phyloP scores from a whole-genome alignment of 805 yeast species.

The Saccharomycopsis sp. region DNA sequence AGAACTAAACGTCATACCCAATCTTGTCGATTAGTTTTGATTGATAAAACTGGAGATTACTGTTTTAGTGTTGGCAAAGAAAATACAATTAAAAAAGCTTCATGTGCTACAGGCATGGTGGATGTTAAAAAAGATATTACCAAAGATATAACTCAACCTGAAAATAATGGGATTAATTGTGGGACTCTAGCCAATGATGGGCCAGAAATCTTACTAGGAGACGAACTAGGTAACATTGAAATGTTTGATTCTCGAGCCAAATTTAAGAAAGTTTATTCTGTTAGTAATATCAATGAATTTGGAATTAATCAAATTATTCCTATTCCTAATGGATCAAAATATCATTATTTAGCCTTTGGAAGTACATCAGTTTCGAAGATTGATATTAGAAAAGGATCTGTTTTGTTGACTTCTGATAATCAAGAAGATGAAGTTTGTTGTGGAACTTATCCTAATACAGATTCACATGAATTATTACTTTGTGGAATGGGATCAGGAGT shows the following conservation, averaged over 20 bases:
- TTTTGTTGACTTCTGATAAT: constrained; percentile 61
- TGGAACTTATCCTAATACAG: constrained; percentile 56
- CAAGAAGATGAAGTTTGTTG: constrained; percentile 90
- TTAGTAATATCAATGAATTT: constrained; percentile 59
- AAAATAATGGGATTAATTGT: constrained; percentile 20
- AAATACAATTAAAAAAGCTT: constrained; percentile 64
- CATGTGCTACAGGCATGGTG: constrained; percentile 66
- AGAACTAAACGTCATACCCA: constrained; percentile 85
- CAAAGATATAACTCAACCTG: constrained; percentile 13
- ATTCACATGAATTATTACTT: constrained; percentile 50
- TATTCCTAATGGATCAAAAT: constrained; percentile 42
- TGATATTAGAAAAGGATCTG: constrained; percentile 69
- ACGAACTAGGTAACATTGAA: constrained; percentile 59
- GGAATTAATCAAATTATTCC: constrained; percentile 65
- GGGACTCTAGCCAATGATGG: constrained; percentile 29
- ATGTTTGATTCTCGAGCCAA: constrained; percentile 48
- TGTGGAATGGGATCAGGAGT: constrained; percentile 92
- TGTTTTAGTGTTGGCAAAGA: constrained; percentile 74
- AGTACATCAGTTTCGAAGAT: constrained; percentile 71
- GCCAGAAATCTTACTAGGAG: constrained; percentile 42
- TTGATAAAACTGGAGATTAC: constrained; percentile 49
- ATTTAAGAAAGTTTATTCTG: constrained; percentile 31
- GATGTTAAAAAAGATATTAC: constrained; percentile 34
- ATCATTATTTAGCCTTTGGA: constrained; percentile 73
- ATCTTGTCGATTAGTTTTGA: constrained; percentile 64